These are phyloP conservation scores for Fusarium tupiense DNA, from an alignment of 2,329 filamentous ascomycete genomes.

Conservation along the genomic window DNA sequence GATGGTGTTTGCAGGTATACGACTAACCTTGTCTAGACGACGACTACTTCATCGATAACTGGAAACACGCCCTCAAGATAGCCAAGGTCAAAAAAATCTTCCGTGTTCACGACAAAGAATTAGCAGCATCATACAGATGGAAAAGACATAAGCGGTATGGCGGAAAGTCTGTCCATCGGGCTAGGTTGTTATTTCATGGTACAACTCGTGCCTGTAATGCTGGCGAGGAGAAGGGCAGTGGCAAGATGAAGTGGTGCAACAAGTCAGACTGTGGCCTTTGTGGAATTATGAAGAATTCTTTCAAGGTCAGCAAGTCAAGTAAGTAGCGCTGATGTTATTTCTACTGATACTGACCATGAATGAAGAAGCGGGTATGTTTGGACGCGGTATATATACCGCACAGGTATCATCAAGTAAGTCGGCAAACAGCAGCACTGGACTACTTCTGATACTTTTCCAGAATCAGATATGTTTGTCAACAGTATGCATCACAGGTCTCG, in stretches of 20 bases:
- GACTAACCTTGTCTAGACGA: not conserved
- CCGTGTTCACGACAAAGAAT: rapidly evolving
- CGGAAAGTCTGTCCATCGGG: not conserved
- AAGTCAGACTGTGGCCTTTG: not conserved
- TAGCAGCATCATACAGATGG: not conserved
- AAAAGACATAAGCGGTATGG: not conserved
- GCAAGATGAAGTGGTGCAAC: not conserved
- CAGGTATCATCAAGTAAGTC: not conserved
- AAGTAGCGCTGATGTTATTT: not conserved
- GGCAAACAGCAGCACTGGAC: not conserved
- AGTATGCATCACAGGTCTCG: not conserved
- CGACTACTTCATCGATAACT: not conserved
- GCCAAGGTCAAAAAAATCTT: not conserved
- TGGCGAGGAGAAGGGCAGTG: not conserved
- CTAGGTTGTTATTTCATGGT: not conserved
- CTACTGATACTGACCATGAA: rapidly evolving
- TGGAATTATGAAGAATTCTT: not conserved
- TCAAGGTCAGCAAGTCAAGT: not conserved
- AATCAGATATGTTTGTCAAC: not conserved
- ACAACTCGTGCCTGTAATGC: not conserved
- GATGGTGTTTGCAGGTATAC: no score
- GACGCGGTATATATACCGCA: not conserved
- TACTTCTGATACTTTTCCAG: not conserved
- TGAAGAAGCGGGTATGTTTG: not conserved
- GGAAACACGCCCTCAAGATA: not conserved